Evolutionary conservation across 441 rosid species (phyloP).

Genomic region (Flueggea neowawraea): DNA sequence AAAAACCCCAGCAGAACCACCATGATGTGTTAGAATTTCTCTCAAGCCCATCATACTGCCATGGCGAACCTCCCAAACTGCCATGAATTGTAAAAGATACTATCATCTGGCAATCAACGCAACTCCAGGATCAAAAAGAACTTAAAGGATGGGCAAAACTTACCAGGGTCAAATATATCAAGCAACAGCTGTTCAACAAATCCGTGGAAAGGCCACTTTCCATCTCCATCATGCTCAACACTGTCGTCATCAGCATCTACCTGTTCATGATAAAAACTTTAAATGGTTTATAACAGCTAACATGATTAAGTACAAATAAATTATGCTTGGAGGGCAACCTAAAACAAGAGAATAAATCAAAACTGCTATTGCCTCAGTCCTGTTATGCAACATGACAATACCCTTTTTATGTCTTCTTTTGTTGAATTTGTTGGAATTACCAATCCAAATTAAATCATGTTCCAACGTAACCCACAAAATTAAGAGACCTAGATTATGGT

Average conservation of each 20-base stretch:
- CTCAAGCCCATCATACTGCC: slow-evolving; percentile 98
- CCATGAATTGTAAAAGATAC: slow-evolving; percentile 25
- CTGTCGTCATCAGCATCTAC: slow-evolving; percentile 77
- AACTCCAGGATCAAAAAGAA: slow-evolving; percentile 4
- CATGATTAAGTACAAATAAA: background rate
- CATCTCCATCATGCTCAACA: slow-evolving; percentile 73
- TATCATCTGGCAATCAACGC: slow-evolving; percentile 15
- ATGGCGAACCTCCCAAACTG: slow-evolving; percentile 99
- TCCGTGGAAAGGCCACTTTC: slow-evolving; percentile 87
- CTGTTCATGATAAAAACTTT: slow-evolving; percentile 31
- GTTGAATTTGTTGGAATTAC: background rate
- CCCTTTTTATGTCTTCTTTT: background rate
- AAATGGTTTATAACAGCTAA: background rate
- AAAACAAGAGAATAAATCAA: background rate
- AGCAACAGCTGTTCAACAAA: slow-evolving; percentile 95
- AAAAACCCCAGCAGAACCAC: slow-evolving; percentile 93
- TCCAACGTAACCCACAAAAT: background rate
- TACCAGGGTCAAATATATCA: slow-evolving; percentile 99
- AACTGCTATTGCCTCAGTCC: too few species aligned
- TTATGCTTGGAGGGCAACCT: background rate
- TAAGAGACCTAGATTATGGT: background rate
- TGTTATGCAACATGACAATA: background rate
- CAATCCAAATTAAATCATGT: background rate
- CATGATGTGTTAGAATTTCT: slow-evolving; percentile 96
- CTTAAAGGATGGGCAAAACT: slow-evolving; percentile 16